A percentile compares a stretch with the other conserved stretches of the same genome.
Evolutionary conservation across 139 green algal species (phyloP).

Genomic region (Yamagishiella unicocca): DNA sequence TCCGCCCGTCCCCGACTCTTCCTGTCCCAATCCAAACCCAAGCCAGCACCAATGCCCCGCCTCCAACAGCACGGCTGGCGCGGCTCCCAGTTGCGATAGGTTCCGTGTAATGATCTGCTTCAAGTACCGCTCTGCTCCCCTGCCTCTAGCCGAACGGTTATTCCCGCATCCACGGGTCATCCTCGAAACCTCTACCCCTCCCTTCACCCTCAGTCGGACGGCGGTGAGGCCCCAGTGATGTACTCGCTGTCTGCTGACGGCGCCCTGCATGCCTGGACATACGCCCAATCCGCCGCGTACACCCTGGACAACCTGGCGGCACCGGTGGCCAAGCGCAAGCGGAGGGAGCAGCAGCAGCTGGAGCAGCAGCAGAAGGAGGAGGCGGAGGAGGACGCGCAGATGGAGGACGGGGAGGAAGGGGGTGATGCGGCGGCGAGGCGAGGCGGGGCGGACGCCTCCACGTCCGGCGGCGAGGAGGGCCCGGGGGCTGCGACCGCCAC

Average conservation of each 20-base stretch:
- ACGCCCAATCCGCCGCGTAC: constrained; percentile 8
- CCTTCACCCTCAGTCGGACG: too few relatives aligned
- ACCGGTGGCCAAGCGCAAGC: constrained; percentile 1
- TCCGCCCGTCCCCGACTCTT: too few relatives aligned
- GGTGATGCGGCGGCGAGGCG: background rate
- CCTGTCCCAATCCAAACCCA: too few relatives aligned
- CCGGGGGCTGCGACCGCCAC: too few relatives aligned
- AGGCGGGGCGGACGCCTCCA: background rate
- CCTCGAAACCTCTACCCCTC: too few relatives aligned
- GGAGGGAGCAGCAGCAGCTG: background rate
- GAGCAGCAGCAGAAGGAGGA: background rate
- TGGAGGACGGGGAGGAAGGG: background rate
- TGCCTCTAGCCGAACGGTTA: too few relatives aligned
- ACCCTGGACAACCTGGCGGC: constrained; percentile 3
- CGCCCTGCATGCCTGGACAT: constrained; percentile 88
- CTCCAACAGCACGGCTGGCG: too few relatives aligned
- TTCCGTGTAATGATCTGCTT: too few relatives aligned
- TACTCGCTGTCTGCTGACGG: constrained; percentile 90
- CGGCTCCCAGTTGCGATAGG: too few relatives aligned
- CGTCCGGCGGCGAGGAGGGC: background rate
- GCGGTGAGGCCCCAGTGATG: constrained; percentile 51
- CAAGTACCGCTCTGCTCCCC: too few relatives aligned
- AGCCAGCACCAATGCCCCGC: too few relatives aligned
- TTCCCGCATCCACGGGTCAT: too few relatives aligned
- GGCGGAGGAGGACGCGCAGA: background rate